phyloP scores from a whole-genome alignment of 2,329 filamentous ascomycete species.

The Acrocalymma vagum region DNA sequence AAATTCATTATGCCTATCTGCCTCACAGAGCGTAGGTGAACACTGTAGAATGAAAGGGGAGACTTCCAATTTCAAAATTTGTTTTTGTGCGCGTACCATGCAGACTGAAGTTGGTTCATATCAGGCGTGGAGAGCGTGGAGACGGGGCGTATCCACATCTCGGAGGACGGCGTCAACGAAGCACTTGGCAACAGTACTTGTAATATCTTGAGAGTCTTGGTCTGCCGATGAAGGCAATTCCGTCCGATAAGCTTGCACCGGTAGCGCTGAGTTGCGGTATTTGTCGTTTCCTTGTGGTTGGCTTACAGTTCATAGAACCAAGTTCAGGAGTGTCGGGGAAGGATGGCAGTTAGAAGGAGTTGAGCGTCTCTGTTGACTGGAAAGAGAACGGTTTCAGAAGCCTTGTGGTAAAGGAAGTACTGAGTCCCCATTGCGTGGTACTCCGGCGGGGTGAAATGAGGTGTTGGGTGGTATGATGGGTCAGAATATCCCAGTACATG shows the following conservation, averaged over 20 bases:
- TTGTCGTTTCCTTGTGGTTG: too few relatives aligned
- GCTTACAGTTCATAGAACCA: too few relatives aligned
- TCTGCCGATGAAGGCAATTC: slow-evolving; percentile 67
- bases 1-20: slow-evolving; percentile 75
- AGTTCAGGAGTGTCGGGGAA: too few relatives aligned
- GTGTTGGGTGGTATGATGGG: too few relatives aligned
- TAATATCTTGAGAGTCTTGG: slow-evolving; percentile 66
- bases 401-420: too few relatives aligned
- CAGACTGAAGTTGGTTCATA: slow-evolving; percentile 78
- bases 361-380: too few relatives aligned
- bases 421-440: too few relatives aligned
- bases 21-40: slow-evolving; percentile 75
- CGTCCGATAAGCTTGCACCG: slow-evolving; percentile 54
- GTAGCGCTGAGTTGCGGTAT: slow-evolving; percentile 29
- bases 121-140: slow-evolving; percentile 37
- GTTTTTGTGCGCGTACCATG: slow-evolving; percentile 74
- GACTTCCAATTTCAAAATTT: slow-evolving; percentile 70
- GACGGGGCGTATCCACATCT: slow-evolving; percentile 81
- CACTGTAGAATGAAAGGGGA: slow-evolving; percentile 66
- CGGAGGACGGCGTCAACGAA: slow-evolving; percentile 79
- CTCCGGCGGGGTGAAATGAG: too few relatives aligned
- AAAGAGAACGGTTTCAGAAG: too few relatives aligned
- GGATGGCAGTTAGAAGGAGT: too few relatives aligned
- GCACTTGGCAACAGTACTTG: slow-evolving; percentile 70
- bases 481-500: too few relatives aligned